Base-by-base conservation (phyloP, 805 yeast genomes). In the Pichia eremophila region DNA sequence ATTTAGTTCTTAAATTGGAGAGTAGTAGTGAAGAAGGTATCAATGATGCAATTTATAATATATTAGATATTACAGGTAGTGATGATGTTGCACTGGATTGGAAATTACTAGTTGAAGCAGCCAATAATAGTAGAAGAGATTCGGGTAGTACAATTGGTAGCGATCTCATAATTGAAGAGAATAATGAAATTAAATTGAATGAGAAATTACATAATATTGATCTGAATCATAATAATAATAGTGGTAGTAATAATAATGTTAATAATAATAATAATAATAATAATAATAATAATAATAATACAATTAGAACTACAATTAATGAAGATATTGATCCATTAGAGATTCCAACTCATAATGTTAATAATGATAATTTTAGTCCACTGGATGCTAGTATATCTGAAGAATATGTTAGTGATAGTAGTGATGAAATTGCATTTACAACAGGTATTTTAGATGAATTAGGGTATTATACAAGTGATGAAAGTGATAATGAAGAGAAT, bases 71-170 rank as follows among this genome's bases (percentile, higher is more conserved):
- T 17, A 38, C 39, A 25, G 51, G 52, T 15, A 40, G 39, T 14
- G 53, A 50, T 43, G 52, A 50, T 43, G 36, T 39, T 8, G 53
- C 48, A 15, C n/a, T 48, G 25, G 50, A 46, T 40, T 50, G 48
- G 39, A 42, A 52, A 15, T 37, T 50, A 22, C 39, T 52, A 32
- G 18, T 46, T 12, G 46, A 48, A 34, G 48, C 50, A 14, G 44
- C 48, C 1, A 31, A 41, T 17, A 40, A 40, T 15, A 31, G 35
- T 17, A 40, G 54, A 39, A 49, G 54, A 34, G 51, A 48, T 37
- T 51, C 54, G 3, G 54, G 51, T 6, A 37, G 49, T 6, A 49
- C 54, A 2, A 38, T 48, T 29, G 12, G 31, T 36, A 46, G 51
- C 43, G 42, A 46, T 39, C 31, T 46, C 27, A 27, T 25, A 17